These are phyloP conservation scores for Cryomyces antarcticus DNA, from an alignment of 495 filamentous ascomycete genomes.

Conservation along the genomic window DNA sequence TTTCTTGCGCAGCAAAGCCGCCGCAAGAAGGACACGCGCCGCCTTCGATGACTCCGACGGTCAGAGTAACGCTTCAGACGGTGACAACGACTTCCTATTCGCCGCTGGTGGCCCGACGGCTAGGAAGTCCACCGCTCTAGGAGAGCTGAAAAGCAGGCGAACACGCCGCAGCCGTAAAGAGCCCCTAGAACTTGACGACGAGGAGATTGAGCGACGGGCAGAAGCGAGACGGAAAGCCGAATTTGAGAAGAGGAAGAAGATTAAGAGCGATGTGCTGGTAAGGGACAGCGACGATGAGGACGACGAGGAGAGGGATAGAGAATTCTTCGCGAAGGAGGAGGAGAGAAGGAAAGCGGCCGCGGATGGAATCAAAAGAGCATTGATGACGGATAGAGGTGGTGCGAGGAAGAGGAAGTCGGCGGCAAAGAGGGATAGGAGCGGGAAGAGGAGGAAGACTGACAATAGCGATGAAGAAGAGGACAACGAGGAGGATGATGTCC, in stretches of 20 bases:
- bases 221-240: slow-evolving; percentile 19
- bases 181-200: slow-evolving; percentile 25
- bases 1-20: slow-evolving; percentile 50
- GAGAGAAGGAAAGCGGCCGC: slow-evolving; percentile 30
- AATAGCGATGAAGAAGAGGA: slow-evolving; percentile 9
- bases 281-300: slow-evolving; percentile 61
- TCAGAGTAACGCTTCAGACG: slow-evolving; percentile 18
- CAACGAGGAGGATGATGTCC: background rate
- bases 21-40: slow-evolving; percentile 24
- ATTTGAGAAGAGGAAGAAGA: slow-evolving; percentile 37
- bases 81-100: slow-evolving; percentile 48
- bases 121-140: slow-evolving; percentile 25
- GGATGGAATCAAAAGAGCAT: slow-evolving; percentile 26
- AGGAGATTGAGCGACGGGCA: slow-evolving; percentile 18
- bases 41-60: slow-evolving; percentile 33
- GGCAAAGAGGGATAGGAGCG: slow-evolving; percentile 5
- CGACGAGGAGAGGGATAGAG: slow-evolving; percentile 37
- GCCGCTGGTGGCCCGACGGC: slow-evolving; percentile 42
- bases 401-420: slow-evolving; percentile 7
- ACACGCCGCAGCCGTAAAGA: slow-evolving; percentile 17
- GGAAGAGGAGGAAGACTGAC: slow-evolving; percentile 3
- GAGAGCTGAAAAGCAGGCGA: slow-evolving; percentile 32
- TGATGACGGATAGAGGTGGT: slow-evolving; percentile 15
- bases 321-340: slow-evolving; percentile 54
- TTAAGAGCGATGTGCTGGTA: slow-evolving; percentile 72